Conservation (phyloP, 345 rosid genomes). For the Moricandia arvensis region DNA sequence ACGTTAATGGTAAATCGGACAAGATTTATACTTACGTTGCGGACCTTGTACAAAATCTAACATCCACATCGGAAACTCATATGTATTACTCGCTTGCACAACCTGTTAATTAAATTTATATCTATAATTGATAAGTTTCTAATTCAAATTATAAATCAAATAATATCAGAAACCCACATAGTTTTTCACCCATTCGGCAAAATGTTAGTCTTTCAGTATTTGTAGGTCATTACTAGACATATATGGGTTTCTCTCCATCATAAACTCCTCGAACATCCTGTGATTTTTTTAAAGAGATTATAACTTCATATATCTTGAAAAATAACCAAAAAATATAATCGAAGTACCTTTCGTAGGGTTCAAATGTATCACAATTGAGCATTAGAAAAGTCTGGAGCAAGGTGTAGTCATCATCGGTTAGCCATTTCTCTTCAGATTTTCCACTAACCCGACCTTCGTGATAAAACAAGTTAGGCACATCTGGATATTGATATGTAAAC, state of each 20-base stretch:
- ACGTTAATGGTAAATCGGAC: too few species aligned
- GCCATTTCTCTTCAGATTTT: neutral
- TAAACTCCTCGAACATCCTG: neutral
- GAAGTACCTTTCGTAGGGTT: neutral
- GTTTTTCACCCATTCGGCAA: neutral
- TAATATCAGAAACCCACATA: neutral
- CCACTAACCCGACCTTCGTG: neutral
- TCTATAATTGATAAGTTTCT: too few species aligned
- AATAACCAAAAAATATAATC: too few species aligned
- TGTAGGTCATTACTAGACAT: neutral
- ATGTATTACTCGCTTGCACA: too few species aligned
- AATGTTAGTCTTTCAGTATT: neutral
- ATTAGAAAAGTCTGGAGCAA: neutral
- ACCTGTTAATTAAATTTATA: too few species aligned
- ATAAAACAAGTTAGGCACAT: neutral
- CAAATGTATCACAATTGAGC: neutral
- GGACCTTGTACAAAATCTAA: too few species aligned
- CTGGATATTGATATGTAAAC: neutral
- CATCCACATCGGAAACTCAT: too few species aligned
- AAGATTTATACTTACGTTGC: too few species aligned
- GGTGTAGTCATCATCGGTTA: neutral
- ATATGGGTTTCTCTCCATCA: neutral
- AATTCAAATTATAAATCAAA: too few species aligned
- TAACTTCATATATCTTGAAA: neutral
- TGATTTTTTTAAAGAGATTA: too few species aligned